phyloP scores from a whole-genome alignment of 371 early-diverging fungal genomes.

The Saksenaea oblongispora region DNA sequence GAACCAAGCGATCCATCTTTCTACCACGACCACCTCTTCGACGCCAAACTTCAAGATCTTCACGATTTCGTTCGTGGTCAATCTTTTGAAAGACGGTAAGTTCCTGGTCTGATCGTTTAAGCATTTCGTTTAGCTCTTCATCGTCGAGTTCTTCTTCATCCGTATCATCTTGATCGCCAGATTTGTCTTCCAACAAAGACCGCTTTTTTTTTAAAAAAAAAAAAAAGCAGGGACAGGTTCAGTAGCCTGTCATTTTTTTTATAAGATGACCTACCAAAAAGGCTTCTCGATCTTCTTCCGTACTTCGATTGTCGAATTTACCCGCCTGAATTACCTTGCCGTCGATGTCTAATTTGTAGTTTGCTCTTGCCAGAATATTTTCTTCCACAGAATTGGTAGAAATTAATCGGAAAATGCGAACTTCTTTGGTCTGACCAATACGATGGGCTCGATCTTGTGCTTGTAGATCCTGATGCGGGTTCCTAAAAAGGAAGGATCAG shows the following conservation, averaged over 20 bases:
- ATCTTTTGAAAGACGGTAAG: constrained; percentile 66
- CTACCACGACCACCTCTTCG: constrained; percentile 25
- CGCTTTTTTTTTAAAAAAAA: constrained; percentile 9
- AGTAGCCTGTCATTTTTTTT: neutral
- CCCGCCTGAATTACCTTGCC: constrained; percentile 99
- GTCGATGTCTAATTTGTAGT: constrained; percentile 95
- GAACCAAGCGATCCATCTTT: constrained; percentile 68
- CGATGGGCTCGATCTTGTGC: constrained; percentile 99
- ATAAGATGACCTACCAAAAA: constrained; percentile 51
- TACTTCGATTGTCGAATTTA: constrained; percentile 96
- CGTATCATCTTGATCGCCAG: constrained; percentile 40
- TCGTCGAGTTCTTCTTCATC: constrained; percentile 73
- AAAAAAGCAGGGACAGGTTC: neutral
- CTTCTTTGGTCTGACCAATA: constrained; percentile 99
- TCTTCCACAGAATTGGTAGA: constrained; percentile 96
- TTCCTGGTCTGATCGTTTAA: constrained; percentile 80
- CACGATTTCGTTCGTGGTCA: constrained; percentile 65
- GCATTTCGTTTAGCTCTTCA: constrained; percentile 86
- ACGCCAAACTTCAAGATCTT: constrained; percentile 34
- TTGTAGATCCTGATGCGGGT: constrained; percentile 98
- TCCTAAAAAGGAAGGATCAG: constrained; percentile 49
- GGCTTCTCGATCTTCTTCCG: constrained; percentile 90
- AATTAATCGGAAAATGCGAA: constrained; percentile 95
- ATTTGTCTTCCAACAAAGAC: constrained; percentile 25
- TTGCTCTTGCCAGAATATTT: constrained; percentile 91